These are phyloP conservation scores for Boletus sp. DNA, from an alignment of 1,284 basidiomycete genomes.

Conservation along the genomic window DNA sequence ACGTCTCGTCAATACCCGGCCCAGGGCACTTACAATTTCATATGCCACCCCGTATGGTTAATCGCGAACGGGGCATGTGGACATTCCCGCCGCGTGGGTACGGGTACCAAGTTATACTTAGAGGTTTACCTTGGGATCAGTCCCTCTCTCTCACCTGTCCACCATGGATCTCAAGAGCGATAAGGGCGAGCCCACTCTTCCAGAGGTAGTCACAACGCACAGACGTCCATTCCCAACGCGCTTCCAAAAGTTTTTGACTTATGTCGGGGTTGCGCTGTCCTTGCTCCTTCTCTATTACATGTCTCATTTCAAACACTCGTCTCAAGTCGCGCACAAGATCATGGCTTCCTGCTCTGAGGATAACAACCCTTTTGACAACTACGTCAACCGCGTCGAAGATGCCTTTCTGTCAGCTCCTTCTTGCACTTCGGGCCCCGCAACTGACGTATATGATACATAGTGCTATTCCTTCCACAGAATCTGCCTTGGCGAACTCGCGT, in stretches of 20 bases:
- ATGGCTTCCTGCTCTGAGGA: background rate
- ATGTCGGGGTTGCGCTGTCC: conserved; percentile 7
- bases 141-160: conserved; percentile 1
- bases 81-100: background rate
- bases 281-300: conserved; percentile 14
- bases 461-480: conserved; percentile 24
- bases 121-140: background rate
- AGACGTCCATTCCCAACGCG: background rate
- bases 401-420: conserved; percentile 25
- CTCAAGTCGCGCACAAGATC: conserved; percentile 5
- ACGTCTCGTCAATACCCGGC: no score
- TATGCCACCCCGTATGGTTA: background rate
- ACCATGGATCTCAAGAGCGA: conserved; percentile 20
- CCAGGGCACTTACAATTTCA: background rate
- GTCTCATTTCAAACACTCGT: background rate
- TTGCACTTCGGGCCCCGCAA: background rate
- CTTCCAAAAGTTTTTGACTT: conserved; percentile 6
- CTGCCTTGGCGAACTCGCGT: conserved; percentile 42
- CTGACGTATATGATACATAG: conserved; percentile 17
- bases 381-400: conserved; percentile 21
- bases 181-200: conserved; percentile 11
- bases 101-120: background rate
- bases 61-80: background rate
- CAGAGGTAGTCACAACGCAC: conserved; percentile 3
- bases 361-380: conserved; percentile 12